Conservation (phyloP, 768 basidiomycete species). For the Cystoderma amianthinum region DNA sequence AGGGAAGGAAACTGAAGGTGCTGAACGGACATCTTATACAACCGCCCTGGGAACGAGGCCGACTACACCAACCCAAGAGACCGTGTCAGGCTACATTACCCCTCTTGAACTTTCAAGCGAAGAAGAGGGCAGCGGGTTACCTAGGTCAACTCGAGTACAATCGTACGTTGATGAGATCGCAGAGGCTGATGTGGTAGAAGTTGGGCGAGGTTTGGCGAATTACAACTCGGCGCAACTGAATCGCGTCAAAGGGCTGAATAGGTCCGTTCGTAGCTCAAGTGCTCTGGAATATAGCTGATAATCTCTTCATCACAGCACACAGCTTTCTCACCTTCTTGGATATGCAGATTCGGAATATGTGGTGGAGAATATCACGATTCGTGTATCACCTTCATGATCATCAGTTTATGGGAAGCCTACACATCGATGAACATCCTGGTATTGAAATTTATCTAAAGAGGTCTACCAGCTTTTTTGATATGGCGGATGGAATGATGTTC, state of each 20-base stretch:
- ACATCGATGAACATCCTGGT: background rate
- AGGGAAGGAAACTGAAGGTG: constrained; percentile 15
- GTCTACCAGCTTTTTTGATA: background rate
- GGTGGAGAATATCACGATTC: constrained; percentile 89
- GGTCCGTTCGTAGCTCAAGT: constrained; percentile 39
- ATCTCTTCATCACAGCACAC: constrained; percentile 45
- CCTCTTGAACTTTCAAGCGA: too few relatives aligned
- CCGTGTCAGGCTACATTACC: constrained; percentile 19
- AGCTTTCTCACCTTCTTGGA: constrained; percentile 74
- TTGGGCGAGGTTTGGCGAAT: constrained; percentile 91
- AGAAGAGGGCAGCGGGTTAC: constrained; percentile 11
- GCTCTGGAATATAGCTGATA: constrained; percentile 2
- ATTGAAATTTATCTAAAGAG: too few relatives aligned
- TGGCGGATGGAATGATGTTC: background rate
- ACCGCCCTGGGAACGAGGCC: constrained; percentile 35
- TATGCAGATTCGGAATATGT: constrained; percentile 98
- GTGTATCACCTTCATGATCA: constrained; percentile 34
- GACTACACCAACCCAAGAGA: background rate
- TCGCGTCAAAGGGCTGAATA: constrained; percentile 84
- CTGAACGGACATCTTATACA: constrained; percentile 23
- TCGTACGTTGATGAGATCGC: constrained; percentile 25
- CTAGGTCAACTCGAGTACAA: constrained; percentile 7
- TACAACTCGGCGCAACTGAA: constrained; percentile 93
- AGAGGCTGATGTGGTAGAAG: constrained; percentile 72
- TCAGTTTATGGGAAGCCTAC: background rate